Conservation (phyloP, 805 yeast species). For the Lipomyces mesembrius region DNA sequence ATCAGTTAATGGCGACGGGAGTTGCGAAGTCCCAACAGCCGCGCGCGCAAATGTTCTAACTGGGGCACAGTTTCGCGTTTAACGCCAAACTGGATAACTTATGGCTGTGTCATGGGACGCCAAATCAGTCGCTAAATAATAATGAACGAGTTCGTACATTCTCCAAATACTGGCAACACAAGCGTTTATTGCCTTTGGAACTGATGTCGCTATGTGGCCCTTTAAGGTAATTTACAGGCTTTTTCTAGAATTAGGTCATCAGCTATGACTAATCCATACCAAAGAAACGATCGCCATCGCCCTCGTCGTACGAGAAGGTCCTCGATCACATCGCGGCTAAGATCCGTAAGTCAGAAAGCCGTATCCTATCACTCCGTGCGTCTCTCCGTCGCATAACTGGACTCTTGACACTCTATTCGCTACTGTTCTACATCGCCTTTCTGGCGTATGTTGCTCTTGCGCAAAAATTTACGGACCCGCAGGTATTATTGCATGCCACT, state of each 20-base stretch:
- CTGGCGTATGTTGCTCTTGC: constrained; percentile 36
- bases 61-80: not conserved
- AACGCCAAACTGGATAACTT: not conserved
- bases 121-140: not conserved
- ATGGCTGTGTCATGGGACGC: not conserved
- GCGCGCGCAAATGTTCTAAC: not conserved
- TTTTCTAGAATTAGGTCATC: not conserved
- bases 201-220: constrained; percentile 18
- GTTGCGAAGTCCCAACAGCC: not conserved
- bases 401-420: constrained; percentile 44
- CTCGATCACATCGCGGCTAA: constrained; percentile 43
- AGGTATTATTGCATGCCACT: constrained; percentile 28
- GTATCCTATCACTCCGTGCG: constrained; percentile 24
- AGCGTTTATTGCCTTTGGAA: not conserved
- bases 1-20: not conserved
- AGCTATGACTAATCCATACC: not conserved
- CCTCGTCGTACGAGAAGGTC: constrained; percentile 45
- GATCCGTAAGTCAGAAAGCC: constrained; percentile 39
- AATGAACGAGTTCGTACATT: not conserved
- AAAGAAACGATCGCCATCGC: constrained; percentile 26
- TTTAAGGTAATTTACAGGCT: constrained; percentile 15
- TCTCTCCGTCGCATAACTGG: constrained; percentile 42
- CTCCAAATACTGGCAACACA: not conserved
- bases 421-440: constrained; percentile 41
- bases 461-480: constrained; percentile 15